phyloP scores from a whole-genome alignment of 495 filamentous ascomycete genomes.

The Jackrogersella minutella region DNA sequence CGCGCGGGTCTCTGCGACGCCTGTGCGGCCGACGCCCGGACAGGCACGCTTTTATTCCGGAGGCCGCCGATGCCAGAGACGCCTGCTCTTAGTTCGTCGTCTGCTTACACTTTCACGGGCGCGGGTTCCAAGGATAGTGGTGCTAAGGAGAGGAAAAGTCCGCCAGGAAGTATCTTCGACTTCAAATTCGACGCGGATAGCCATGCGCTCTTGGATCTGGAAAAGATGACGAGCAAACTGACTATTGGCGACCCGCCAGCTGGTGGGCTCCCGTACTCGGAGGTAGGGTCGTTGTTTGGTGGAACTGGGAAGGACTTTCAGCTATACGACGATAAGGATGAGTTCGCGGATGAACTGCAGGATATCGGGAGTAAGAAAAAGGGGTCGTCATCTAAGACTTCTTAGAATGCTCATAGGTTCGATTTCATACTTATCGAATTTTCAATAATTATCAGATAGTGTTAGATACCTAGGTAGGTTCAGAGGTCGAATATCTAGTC shows the following conservation, averaged over 20 bases:
- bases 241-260: not conserved
- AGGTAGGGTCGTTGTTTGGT: not conserved
- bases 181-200: not conserved
- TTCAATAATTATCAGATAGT: too few species aligned
- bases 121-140: too few species aligned
- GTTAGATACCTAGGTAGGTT: too few species aligned
- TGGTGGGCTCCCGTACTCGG: not conserved
- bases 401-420: too few species aligned
- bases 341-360: not conserved
- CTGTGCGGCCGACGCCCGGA: not conserved
- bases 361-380: not conserved
- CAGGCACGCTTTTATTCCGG: not conserved
- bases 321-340: not conserved
- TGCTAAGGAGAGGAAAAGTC: too few species aligned
- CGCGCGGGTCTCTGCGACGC: not conserved
- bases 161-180: not conserved
- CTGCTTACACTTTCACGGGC: too few species aligned
- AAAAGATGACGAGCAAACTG: not conserved
- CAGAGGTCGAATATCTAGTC: not conserved
- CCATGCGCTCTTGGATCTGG: too few species aligned
- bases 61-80: too few species aligned
- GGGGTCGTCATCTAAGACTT: not conserved
- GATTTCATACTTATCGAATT: too few species aligned
- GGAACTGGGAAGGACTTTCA: not conserved
- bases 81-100: too few species aligned